Conservation (phyloP, 2,329 filamentous ascomycete species). For the Cylindrodendrum hubeiense region DNA sequence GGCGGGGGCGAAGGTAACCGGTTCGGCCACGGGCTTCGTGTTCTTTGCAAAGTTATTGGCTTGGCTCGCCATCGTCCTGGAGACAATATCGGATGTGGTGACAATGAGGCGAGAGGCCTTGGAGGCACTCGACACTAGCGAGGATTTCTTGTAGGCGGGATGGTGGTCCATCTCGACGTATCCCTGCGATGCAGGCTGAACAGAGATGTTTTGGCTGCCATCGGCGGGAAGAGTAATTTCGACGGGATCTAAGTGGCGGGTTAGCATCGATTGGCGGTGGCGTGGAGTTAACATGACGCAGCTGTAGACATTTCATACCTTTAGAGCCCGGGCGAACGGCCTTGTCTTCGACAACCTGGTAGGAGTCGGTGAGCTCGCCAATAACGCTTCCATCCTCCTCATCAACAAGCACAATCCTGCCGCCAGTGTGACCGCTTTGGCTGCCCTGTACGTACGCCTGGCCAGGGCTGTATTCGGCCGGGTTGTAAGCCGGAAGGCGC, state of each 20-base stretch:
- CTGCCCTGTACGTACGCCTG: constrained; percentile 79
- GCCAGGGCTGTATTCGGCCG: constrained; percentile 82
- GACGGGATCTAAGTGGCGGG: constrained; percentile 72
- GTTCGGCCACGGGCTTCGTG: constrained; percentile 81
- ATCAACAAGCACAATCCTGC: constrained; percentile 92
- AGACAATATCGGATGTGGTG: constrained; percentile 83
- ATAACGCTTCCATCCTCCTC: constrained; percentile 97
- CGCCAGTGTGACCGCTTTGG: constrained; percentile 63
- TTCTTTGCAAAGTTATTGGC: constrained; percentile 86
- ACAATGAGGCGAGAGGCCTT: constrained; percentile 93
- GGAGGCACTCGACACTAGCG: constrained; percentile 87
- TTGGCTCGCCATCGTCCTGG: constrained; percentile 80
- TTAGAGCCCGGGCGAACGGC: constrained; percentile 89
- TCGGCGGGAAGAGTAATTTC: constrained; percentile 81
- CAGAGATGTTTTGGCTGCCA: constrained; percentile 72
- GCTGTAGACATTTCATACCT: constrained; percentile 65
- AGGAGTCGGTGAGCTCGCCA: constrained; percentile 87
- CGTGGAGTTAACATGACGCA: not conserved
- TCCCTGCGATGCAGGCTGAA: constrained; percentile 75
- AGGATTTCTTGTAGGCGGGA: constrained; percentile 90
- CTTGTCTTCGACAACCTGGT: constrained; percentile 82
- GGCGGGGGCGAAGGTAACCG: constrained; percentile 87
- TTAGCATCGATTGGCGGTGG: not conserved
- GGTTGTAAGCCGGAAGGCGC: constrained; percentile 78
- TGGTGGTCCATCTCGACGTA: constrained; percentile 85